A percentile compares a stretch with the other conserved stretches of the same genome.
phyloP scores from a whole-genome alignment of 23 red algal genomes.

The Gracilaria gracilis region DNA sequence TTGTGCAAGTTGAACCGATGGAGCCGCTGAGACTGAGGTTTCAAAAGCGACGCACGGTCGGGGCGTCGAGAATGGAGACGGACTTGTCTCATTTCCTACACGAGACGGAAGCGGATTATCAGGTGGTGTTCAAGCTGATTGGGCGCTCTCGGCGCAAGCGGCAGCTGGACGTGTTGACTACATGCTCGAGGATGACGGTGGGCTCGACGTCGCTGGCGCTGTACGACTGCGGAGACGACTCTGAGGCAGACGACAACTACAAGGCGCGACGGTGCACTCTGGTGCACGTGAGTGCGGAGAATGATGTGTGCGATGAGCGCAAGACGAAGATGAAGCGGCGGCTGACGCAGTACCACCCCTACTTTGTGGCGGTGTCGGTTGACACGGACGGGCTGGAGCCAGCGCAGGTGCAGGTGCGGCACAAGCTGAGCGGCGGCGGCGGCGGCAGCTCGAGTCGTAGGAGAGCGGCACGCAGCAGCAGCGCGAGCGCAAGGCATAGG shows the following conservation, averaged over 20 bases:
- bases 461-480: too few species aligned
- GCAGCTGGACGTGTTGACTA: conserved; percentile 15
- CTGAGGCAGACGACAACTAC: conserved; percentile 36
- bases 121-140: conserved; percentile 50
- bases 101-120: conserved; percentile 12
- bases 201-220: conserved; percentile 40
- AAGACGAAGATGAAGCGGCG: conserved; percentile 27
- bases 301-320: conserved; percentile 36
- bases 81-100: conserved; percentile 29
- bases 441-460: too few species aligned
- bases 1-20: background rate
- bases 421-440: background rate
- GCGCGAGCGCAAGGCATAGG: too few species aligned
- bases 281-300: conserved; percentile 28
- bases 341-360: conserved; percentile 15
- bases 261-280: conserved; percentile 9
- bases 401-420: conserved; percentile 28
- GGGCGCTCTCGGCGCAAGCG: background rate
- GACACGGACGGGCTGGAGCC: conserved; percentile 19
- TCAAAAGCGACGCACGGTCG: background rate
- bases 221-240: conserved; percentile 50
- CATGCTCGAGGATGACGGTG: conserved; percentile 48
- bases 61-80: conserved; percentile 15
- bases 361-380: conserved; percentile 51
- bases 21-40: conserved; percentile 12